These are phyloP conservation scores for Gamsiella multidivaricata DNA, from an alignment of 192 early-diverging fungal genomes.

Conservation along the genomic window DNA sequence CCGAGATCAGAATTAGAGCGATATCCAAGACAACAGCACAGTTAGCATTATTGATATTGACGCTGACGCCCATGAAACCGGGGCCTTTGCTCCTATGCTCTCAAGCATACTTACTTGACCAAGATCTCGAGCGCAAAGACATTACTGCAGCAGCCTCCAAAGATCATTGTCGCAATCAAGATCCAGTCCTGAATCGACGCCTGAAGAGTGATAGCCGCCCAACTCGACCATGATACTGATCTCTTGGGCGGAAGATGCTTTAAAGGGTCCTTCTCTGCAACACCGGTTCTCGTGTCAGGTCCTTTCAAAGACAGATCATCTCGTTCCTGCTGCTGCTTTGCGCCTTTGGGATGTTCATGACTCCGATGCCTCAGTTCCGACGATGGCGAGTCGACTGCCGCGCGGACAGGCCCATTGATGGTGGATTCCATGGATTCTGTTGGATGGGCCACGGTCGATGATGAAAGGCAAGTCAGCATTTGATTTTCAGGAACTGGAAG, in stretches of 20 bases:
- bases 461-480: background rate
- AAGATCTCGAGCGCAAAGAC: constrained; percentile 87
- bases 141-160: constrained; percentile 91
- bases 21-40: background rate
- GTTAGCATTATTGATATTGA: background rate
- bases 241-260: background rate
- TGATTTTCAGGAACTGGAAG: too few species aligned
- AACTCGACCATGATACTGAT: constrained; percentile 15
- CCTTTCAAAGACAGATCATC: too few species aligned
- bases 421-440: background rate
- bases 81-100: too few species aligned
- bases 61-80: too few species aligned
- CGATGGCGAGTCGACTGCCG: background rate
- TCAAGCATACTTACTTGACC: constrained; percentile 64
- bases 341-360: too few species aligned
- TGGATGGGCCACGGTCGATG: background rate
- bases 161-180: constrained; percentile 77
- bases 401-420: background rate
- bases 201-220: constrained; percentile 23
- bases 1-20: background rate
- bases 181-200: constrained; percentile 52
- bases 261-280: background rate
- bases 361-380: background rate
- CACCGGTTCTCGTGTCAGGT: too few species aligned
- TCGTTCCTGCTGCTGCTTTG: too few species aligned